Percentiles rank a stretch among this genome's conserved stretches.
Conservation (phyloP, 371 early-diverging fungal species). For the Rhizomucor pusillus region DNA sequence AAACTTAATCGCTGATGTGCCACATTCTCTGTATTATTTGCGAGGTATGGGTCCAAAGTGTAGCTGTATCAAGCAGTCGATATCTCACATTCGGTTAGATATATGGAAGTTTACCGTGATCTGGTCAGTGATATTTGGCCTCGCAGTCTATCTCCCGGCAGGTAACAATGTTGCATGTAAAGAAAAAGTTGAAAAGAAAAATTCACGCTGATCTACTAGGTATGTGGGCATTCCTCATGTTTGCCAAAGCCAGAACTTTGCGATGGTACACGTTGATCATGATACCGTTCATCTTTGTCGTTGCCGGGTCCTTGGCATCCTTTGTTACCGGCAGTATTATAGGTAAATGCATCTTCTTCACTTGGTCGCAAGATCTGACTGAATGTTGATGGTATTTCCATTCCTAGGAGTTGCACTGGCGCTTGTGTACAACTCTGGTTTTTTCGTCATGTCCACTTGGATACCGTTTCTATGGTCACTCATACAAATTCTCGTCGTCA, state of each 20-base stretch:
- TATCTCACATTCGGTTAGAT: constrained; percentile 16
- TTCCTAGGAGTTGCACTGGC: constrained; percentile 54
- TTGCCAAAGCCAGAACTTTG: constrained; percentile 49
- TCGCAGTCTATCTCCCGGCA: constrained; percentile 43
- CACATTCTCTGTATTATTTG: constrained; percentile 45
- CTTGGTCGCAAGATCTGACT: neutral
- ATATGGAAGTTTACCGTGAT: constrained; percentile 49
- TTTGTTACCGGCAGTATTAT: constrained; percentile 59
- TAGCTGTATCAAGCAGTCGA: neutral
- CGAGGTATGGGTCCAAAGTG: constrained; percentile 21
- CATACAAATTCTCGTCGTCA: constrained; percentile 58
- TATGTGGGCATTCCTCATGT: constrained; percentile 41
- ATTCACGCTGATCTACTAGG: constrained; percentile 9
- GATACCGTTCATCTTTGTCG: constrained; percentile 49
- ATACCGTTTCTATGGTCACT: constrained; percentile 69
- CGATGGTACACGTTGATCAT: constrained; percentile 48
- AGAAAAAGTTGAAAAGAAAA: neutral
- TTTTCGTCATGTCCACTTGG: constrained; percentile 70
- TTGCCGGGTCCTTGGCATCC: constrained; percentile 54
- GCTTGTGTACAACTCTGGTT: constrained; percentile 61
- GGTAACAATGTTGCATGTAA: constrained; percentile 17
- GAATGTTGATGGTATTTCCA: neutral
- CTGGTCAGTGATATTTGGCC: constrained; percentile 46
- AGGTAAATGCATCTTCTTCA: constrained; percentile 30
- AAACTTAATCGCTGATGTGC: constrained; percentile 39